phyloP scores from a whole-genome alignment of 257 asterid species.

The Nicotiana otophora region DNA sequence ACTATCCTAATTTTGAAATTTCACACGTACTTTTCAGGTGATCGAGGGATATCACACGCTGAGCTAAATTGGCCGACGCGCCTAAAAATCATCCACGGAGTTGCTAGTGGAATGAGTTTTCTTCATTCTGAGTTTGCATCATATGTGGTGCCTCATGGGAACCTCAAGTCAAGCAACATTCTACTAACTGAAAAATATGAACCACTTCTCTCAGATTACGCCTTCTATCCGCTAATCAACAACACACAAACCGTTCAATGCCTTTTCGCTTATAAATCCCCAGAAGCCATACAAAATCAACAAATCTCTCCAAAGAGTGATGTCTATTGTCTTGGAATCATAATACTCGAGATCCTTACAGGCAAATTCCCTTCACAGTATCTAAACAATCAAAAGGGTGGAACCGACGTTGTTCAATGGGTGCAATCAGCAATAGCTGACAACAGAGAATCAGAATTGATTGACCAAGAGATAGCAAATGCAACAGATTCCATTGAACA shows the following conservation, averaged over 20 bases:
- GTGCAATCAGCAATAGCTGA: slow-evolving; percentile 42
- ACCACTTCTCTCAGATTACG: slow-evolving; percentile 80
- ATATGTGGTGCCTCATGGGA: slow-evolving; percentile 76
- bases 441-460: slow-evolving; percentile 40
- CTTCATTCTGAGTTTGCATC: slow-evolving; percentile 64
- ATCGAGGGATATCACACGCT: slow-evolving; percentile 53
- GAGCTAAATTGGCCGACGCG: slow-evolving; percentile 68
- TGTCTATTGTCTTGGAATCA: slow-evolving; percentile 70
- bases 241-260: slow-evolving; percentile 46
- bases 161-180: slow-evolving; percentile 88
- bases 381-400: slow-evolving; percentile 70
- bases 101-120: slow-evolving; percentile 72
- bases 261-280: slow-evolving; percentile 52
- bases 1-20: background rate
- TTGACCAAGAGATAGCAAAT: slow-evolving; percentile 66
- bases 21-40: slow-evolving; percentile 37
- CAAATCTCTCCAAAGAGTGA: slow-evolving; percentile 65
- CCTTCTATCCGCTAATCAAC: slow-evolving; percentile 52
- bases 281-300: slow-evolving; percentile 55
- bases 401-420: slow-evolving; percentile 80
- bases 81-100: slow-evolving; percentile 68
- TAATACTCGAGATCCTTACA: slow-evolving; percentile 62
- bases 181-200: slow-evolving; percentile 46
- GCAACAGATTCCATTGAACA: slow-evolving; percentile 23
- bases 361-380: slow-evolving; percentile 88